Base-by-base conservation (phyloP, 2,329 filamentous ascomycete species). In the Colletotrichum godetiae region DNA sequence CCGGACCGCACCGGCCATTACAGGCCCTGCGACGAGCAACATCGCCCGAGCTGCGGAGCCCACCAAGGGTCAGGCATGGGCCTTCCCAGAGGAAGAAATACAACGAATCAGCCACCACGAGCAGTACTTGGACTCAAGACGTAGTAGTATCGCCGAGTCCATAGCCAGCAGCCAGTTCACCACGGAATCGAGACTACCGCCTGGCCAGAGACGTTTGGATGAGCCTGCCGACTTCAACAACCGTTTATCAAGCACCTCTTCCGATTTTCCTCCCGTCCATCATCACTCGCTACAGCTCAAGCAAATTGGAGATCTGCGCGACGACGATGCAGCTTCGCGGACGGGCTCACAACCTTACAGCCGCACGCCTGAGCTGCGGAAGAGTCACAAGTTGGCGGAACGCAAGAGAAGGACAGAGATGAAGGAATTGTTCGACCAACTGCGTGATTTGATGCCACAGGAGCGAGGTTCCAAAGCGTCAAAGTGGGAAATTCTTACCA, bases 401-500 rank as follows among this genome's bases (percentile, higher is more conserved):
- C 88, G 94, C 49, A 97, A 97, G 84, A 89, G 94, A 52, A 87
- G 94, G 74, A 95, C 94, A 10, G 94, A 97, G 80, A 97, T 97
- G 94, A 97, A 97, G 84, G 92, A 94, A 78, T 84, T 97, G 0
- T 97, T 97, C 79, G 94, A 97, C 76, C 92, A 94, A 77, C 84
- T 97, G 10, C 90, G 94, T 76, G 92, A 93, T 76, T 86, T 95
- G 49, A 92, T 96, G 84, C 94, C 94, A 1, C 93, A 95, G 77
- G 94, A 94, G 78, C 90, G 94, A 19, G 94, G 94, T 1, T 93
- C 92, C 29, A 97, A 97, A 81, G 94, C 94, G 0, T 95, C 93
- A 76, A 97, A 97, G 78, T 97, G 94, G 94, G 94, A 97, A 78
- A 95, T 96, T 61, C 81, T 97, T 19, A 95, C 93, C 3, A 96